These are phyloP conservation scores for Paralagenidium karlingii DNA, from an alignment of 352 stramenopile genomes.

Conservation along the genomic window DNA sequence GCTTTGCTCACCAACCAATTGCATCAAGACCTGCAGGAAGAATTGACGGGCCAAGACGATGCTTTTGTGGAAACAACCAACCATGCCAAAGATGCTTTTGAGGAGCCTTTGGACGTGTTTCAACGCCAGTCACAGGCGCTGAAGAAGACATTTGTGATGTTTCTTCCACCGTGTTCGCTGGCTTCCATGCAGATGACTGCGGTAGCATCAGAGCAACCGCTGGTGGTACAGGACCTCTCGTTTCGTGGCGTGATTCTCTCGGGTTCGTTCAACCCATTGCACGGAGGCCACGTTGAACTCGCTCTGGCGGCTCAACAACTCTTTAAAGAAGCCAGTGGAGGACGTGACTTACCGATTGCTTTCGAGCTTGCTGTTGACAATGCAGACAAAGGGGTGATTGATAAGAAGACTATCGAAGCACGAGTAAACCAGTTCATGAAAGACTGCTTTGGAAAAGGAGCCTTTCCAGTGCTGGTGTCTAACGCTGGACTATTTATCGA, in stretches of 20 bases:
- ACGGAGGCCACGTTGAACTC: conserved; percentile 57
- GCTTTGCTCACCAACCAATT: no score
- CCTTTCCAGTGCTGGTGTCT: conserved; percentile 64
- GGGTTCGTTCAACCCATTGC: conserved; percentile 77
- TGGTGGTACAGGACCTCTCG: conserved; percentile 19
- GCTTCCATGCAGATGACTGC: not conserved
- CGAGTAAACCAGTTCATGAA: conserved; percentile 43
- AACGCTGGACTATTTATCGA: conserved; percentile 66
- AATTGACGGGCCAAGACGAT: not conserved
- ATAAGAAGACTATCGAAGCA: conserved; percentile 15
- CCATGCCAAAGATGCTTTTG: not conserved
- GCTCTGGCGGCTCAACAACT: conserved; percentile 28
- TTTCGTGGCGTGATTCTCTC: conserved; percentile 55
- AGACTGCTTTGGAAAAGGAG: not conserved
- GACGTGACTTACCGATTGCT: conserved; percentile 20
- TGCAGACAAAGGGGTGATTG: conserved; percentile 63
- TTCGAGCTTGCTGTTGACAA: conserved; percentile 74
- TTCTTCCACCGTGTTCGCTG: not conserved
- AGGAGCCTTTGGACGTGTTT: not conserved
- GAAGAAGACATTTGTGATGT: not conserved
- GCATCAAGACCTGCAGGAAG: not conserved
- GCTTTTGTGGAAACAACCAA: not conserved
- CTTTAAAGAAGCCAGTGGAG: conserved; percentile 11
- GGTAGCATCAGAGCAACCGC: not conserved
- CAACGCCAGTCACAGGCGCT: not conserved